These are phyloP conservation scores for Ogataea pini DNA, from an alignment of 805 yeast genomes.

Conservation along the genomic window DNA sequence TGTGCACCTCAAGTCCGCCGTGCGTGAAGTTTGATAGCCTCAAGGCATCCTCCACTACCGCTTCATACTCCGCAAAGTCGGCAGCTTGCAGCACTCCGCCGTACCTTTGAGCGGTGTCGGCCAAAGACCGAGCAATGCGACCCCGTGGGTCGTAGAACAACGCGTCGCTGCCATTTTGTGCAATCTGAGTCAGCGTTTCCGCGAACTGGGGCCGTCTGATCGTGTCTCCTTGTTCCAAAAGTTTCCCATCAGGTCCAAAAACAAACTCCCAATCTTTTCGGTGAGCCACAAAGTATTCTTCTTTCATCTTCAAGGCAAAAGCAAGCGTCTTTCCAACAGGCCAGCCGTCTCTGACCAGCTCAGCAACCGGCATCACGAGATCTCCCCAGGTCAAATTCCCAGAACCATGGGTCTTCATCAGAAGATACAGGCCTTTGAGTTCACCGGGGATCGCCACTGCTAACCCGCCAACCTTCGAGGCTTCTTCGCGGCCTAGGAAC, in stretches of 20 bases:
- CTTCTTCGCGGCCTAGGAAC: slow-evolving; percentile 49
- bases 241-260: slow-evolving; percentile 36
- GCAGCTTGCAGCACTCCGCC: slow-evolving; percentile 68
- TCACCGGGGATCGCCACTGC: slow-evolving; percentile 93
- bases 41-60: slow-evolving; percentile 48
- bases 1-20: slow-evolving; percentile 41
- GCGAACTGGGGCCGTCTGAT: slow-evolving; percentile 65
- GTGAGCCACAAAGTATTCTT: slow-evolving; percentile 33
- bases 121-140: slow-evolving; percentile 64
- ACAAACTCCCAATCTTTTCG: slow-evolving; percentile 59
- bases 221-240: slow-evolving; percentile 55
- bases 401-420: slow-evolving; percentile 63
- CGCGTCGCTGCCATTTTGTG: slow-evolving; percentile 73
- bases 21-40: slow-evolving; percentile 36
- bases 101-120: slow-evolving; percentile 44
- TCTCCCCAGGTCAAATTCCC: slow-evolving; percentile 73
- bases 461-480: slow-evolving; percentile 78
- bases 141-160: slow-evolving; percentile 85
- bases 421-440: slow-evolving; percentile 71
- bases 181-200: slow-evolving; percentile 64
- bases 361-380: slow-evolving; percentile 72
- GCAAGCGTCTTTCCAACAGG: slow-evolving; percentile 46
- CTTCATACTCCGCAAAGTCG: slow-evolving; percentile 70
- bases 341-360: slow-evolving; percentile 68
- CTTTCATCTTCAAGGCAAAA: slow-evolving; percentile 41